phyloP scores from a whole-genome alignment of 2,329 filamentous ascomycete genomes.

The Epichloe scottii region DNA sequence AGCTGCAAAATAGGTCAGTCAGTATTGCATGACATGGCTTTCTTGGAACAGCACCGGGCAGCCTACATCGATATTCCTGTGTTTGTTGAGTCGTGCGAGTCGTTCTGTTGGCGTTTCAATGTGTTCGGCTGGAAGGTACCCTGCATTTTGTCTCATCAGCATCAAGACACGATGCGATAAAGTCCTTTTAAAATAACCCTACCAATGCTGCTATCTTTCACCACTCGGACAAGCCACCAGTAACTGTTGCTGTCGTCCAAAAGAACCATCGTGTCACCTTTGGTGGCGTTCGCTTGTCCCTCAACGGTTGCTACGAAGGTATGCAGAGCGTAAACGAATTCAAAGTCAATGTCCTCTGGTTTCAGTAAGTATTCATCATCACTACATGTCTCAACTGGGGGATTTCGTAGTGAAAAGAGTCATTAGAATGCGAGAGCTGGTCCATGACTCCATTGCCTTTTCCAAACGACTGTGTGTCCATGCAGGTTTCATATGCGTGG shows the following conservation, averaged over 20 bases:
- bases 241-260: slow-evolving; percentile 98
- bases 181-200: slow-evolving; percentile 10
- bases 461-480: not conserved
- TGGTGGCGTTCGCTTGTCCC: slow-evolving; percentile 94
- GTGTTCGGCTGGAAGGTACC: slow-evolving; percentile 92
- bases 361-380: slow-evolving; percentile 76
- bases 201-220: slow-evolving; percentile 94
- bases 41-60: not conserved
- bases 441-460: not conserved
- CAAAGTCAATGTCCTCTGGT: slow-evolving; percentile 98
- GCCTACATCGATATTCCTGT: slow-evolving; percentile 90
- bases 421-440: not conserved
- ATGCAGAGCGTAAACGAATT: slow-evolving; percentile 96
- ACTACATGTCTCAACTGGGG: slow-evolving; percentile 59
- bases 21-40: slow-evolving; percentile 5
- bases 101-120: slow-evolving; percentile 97
- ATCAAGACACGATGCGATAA: not conserved
- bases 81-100: slow-evolving; percentile 87
- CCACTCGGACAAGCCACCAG: slow-evolving; percentile 96
- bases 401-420: slow-evolving; percentile 35
- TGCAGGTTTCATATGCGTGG: not conserved
- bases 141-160: slow-evolving; percentile 30
- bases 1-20: slow-evolving; percentile 29
- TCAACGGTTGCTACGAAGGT: slow-evolving; percentile 97
- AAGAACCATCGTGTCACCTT: slow-evolving; percentile 97